These are phyloP conservation scores for Zymoseptoria ardabiliae DNA, from an alignment of 2,329 filamentous ascomycete genomes.

Conservation along the genomic window DNA sequence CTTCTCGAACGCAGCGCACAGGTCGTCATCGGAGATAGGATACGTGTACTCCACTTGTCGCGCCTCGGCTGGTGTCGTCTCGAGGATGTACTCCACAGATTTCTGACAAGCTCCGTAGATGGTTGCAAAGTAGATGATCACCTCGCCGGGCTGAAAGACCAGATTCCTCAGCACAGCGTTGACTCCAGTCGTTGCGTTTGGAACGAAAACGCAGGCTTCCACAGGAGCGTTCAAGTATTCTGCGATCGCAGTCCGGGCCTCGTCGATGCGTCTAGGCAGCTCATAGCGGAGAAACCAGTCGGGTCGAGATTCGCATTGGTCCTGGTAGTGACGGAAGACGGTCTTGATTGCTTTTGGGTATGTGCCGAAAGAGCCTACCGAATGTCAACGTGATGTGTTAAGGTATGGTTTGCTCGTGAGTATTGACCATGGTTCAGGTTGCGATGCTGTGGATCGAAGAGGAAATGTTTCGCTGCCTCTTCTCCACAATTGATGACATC, in stretches of 20 bases:
- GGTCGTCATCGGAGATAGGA: slow-evolving; percentile 61
- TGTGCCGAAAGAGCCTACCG: slow-evolving; percentile 68
- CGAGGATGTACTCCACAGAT: slow-evolving; percentile 63
- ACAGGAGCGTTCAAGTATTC: slow-evolving; percentile 57
- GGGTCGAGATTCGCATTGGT: slow-evolving; percentile 58
- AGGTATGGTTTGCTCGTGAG: background rate
- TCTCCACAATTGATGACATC: slow-evolving; percentile 26
- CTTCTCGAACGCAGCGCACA: slow-evolving; percentile 54
- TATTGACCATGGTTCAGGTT: slow-evolving; percentile 71
- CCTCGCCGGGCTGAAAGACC: slow-evolving; percentile 60
- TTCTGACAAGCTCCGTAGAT: slow-evolving; percentile 74
- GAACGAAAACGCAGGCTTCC: slow-evolving; percentile 65
- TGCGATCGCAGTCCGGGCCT: slow-evolving; percentile 58
- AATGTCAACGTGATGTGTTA: background rate
- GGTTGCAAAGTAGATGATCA: slow-evolving; percentile 70
- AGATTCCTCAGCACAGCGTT: slow-evolving; percentile 77
- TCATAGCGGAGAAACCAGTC: slow-evolving; percentile 71
- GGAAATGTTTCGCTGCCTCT: slow-evolving; percentile 55
- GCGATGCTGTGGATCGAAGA: slow-evolving; percentile 58
- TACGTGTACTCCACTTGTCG: slow-evolving; percentile 56
- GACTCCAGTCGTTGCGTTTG: slow-evolving; percentile 71
- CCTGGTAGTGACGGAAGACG: slow-evolving; percentile 57
- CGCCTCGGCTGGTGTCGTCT: slow-evolving; percentile 49
- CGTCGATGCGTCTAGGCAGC: slow-evolving; percentile 55
- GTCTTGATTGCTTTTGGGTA: slow-evolving; percentile 57